phyloP scores from a whole-genome alignment of 345 rosid genomes.

The Murraya paniculata region DNA sequence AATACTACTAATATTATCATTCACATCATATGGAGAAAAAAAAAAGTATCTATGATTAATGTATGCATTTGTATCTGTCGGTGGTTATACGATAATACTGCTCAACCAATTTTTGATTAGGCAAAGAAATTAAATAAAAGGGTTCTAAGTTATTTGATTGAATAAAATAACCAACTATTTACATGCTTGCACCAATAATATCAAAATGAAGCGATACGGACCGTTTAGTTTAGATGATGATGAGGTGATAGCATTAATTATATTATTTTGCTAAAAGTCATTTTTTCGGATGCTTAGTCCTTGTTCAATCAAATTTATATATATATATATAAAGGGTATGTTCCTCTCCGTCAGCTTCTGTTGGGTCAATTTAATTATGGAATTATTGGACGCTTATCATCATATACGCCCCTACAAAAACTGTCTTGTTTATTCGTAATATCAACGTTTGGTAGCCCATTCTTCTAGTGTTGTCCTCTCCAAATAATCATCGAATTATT shows the following conservation, averaged over 20 bases:
- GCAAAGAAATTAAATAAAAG: not conserved
- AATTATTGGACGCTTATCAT: conserved; percentile 15
- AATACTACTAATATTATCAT: not conserved
- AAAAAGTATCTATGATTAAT: not conserved
- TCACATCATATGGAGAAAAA: not conserved
- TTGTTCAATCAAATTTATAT: not conserved
- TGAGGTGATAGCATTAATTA: conserved; percentile 4
- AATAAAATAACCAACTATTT: not conserved
- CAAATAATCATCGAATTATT: too few species aligned
- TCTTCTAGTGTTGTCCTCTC: too few species aligned
- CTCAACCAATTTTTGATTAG: conserved; percentile 6
- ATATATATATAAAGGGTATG: not conserved
- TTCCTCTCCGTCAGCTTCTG: not conserved
- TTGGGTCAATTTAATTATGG: not conserved
- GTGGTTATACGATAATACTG: conserved; percentile 8
- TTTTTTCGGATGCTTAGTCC: not conserved
- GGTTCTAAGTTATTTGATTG: not conserved
- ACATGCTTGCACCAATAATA: not conserved
- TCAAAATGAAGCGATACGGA: not conserved
- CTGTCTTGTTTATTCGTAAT: not conserved
- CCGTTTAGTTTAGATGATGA: not conserved
- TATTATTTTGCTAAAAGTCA: not conserved
- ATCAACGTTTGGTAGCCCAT: conserved; percentile 16
- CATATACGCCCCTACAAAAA: not conserved
- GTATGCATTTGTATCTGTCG: not conserved